Evolutionary conservation across 2,329 filamentous ascomycete genomes (phyloP).

Genomic region (Ophiostoma australiae): DNA sequence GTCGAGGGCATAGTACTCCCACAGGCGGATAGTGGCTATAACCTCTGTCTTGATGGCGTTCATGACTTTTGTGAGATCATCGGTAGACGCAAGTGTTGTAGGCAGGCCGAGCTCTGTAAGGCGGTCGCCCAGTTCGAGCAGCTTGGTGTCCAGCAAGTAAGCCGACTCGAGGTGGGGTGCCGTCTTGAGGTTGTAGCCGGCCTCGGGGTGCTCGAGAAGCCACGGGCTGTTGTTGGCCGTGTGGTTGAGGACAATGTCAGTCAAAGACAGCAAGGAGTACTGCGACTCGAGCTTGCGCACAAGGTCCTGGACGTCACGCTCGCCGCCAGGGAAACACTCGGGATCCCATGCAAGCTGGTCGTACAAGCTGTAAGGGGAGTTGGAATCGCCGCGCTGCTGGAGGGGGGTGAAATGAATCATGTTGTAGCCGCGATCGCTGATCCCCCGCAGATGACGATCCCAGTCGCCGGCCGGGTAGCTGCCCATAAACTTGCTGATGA

Average conservation of each 20-base stretch:
- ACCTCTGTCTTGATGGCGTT: slow-evolving; percentile 76
- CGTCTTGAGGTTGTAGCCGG: slow-evolving; percentile 88
- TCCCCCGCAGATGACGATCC: slow-evolving; percentile 82
- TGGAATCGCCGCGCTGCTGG: slow-evolving; percentile 80
- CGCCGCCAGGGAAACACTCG: slow-evolving; percentile 74
- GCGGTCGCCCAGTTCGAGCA: slow-evolving; percentile 71
- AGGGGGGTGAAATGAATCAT: slow-evolving; percentile 98
- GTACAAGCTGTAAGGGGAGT: slow-evolving; percentile 95
- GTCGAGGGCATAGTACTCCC: slow-evolving; percentile 89
- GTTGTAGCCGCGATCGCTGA: slow-evolving; percentile 90
- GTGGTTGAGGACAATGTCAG: slow-evolving; percentile 97
- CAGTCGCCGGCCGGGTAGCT: slow-evolving; percentile 72
- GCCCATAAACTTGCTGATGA: slow-evolving; percentile 98
- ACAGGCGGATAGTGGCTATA: slow-evolving; percentile 70
- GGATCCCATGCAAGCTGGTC: slow-evolving; percentile 87
- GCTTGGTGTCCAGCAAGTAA: slow-evolving; percentile 55
- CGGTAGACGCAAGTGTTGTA: slow-evolving; percentile 61
- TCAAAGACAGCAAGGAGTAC: slow-evolving; percentile 79
- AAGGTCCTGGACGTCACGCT: slow-evolving; percentile 72
- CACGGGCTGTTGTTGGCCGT: slow-evolving; percentile 93
- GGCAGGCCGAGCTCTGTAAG: slow-evolving; percentile 70
- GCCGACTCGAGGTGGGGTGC: slow-evolving; percentile 71
- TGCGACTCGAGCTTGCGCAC: slow-evolving; percentile 77
- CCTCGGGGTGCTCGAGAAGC: slow-evolving; percentile 90
- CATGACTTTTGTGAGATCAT: slow-evolving; percentile 78